Base-by-base conservation (phyloP, 2,329 filamentous ascomycete genomes). In the Arthrobotrys iridis region DNA sequence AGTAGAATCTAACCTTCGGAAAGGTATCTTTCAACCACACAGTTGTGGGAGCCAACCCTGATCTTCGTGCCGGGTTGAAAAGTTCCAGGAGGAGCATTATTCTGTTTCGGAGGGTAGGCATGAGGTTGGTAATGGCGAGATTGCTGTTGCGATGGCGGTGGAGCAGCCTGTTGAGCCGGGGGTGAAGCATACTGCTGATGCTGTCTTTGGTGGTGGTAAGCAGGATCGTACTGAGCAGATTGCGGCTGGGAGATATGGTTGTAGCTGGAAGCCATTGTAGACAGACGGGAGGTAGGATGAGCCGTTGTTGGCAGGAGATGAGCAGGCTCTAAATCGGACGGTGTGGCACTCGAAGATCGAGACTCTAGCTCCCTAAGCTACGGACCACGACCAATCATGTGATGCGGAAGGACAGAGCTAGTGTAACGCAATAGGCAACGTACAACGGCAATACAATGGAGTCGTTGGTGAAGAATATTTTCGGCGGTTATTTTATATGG, bases 21-120 rank as follows among this genome's bases (percentile, higher is more conserved):
- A 55, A 99, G 90, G 83, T 99, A 99, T 82, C 94, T 95, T 81
- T 97, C 93, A 79, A 99, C 96, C 59, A 96, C 88, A 74, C 98
- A 93, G 78, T 93, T 90, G 82, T 99, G 95, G 81, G 87, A 88
- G 81, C 95, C 95, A 67, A 97, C 93, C 82, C 97, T 93, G 80
- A 99, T 96, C 86, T 98, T 97, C 77, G 95, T 99, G 45, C 94
- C 94, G 4, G 95, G 90, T 60, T 90, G 85, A 82, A 99, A 98
- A 74, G 94, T 98, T 78, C 95, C 95, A 64, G 89, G 89, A 63
- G 86, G 85, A 45, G 83, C 78, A 65, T 81, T 79, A 76, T 77
- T 77, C 65, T 77, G 68, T 59, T 78, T 75, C 41, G 60, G 77
- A 76, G 71, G 77, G 55, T 78, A 78, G 18, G 66, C 60, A 52